These are phyloP conservation scores for Coemansia sp. DNA, from an alignment of 192 early-diverging fungal genomes.

Conservation along the genomic window DNA sequence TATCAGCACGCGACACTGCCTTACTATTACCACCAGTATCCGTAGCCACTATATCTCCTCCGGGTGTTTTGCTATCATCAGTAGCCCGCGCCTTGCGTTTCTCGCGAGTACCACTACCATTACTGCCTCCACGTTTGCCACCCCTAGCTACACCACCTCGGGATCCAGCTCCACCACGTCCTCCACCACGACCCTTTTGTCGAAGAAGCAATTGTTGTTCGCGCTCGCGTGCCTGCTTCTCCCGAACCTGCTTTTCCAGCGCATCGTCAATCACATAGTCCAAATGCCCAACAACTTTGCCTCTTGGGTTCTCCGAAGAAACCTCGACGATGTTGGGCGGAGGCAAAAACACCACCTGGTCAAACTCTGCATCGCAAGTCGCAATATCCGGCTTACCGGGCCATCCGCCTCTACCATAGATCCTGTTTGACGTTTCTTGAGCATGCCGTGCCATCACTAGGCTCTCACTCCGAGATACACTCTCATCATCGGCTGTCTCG, in stretches of 20 bases:
- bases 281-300: background rate
- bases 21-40: slow-evolving; percentile 6
- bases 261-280: slow-evolving; percentile 22
- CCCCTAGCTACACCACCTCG: slow-evolving; percentile 19
- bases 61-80: slow-evolving; percentile 3
- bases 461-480: slow-evolving; percentile 18
- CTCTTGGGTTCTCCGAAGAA: background rate
- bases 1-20: slow-evolving; percentile 23
- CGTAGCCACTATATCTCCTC: background rate
- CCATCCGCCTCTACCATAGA: slow-evolving; percentile 32
- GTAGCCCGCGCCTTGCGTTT: slow-evolving; percentile 40
- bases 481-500: slow-evolving; percentile 54
- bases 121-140: slow-evolving; percentile 21
- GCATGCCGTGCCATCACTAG: slow-evolving; percentile 35
- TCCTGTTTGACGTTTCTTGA: slow-evolving; percentile 40
- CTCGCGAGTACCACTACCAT: slow-evolving; percentile 12
- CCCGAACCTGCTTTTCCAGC: slow-evolving; percentile 17
- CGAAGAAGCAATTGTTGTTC: slow-evolving; percentile 6
- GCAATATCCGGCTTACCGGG: slow-evolving; percentile 24
- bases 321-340: slow-evolving; percentile 12
- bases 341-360: slow-evolving; percentile 30
- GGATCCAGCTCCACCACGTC: slow-evolving; percentile 26
- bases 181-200: slow-evolving; percentile 9
- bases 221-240: slow-evolving; percentile 4
- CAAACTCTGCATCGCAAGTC: slow-evolving; percentile 18